phyloP scores from a whole-genome alignment of 2,329 filamentous ascomycete species.

The Cladosporium cucumerinum region DNA sequence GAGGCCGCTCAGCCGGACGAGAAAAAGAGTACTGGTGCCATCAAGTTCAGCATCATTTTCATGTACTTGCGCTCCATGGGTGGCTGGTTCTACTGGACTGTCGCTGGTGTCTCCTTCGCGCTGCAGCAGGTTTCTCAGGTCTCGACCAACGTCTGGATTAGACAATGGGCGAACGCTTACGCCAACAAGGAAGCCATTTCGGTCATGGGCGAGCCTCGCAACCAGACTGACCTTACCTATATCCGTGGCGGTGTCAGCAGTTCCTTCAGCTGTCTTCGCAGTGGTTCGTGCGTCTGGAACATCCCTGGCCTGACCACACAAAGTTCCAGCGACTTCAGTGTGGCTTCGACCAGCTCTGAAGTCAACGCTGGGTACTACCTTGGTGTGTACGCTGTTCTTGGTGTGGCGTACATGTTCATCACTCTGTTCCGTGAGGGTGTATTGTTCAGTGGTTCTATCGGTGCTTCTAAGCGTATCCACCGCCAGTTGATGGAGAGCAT shows the following conservation, averaged over 20 bases:
- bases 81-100: slow-evolving; percentile 91
- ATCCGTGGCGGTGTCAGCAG: slow-evolving; percentile 40
- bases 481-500: slow-evolving; percentile 72
- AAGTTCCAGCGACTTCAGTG: neutral
- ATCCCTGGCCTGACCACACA: slow-evolving; percentile 30
- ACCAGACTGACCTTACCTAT: slow-evolving; percentile 41
- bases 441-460: slow-evolving; percentile 87
- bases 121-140: slow-evolving; percentile 82
- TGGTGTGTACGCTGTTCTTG: slow-evolving; percentile 75
- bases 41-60: slow-evolving; percentile 81
- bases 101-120: slow-evolving; percentile 70
- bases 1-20: slow-evolving; percentile 60
- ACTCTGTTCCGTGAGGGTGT: slow-evolving; percentile 81
- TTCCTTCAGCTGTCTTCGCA: slow-evolving; percentile 47
- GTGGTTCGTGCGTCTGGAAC: slow-evolving; percentile 50
- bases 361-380: slow-evolving; percentile 86
- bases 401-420: slow-evolving; percentile 71
- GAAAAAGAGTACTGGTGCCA: slow-evolving; percentile 76
- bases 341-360: slow-evolving; percentile 35
- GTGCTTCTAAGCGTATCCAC: slow-evolving; percentile 82
- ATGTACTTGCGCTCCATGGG: slow-evolving; percentile 91
- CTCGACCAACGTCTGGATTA: slow-evolving; percentile 90
- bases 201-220: slow-evolving; percentile 33
- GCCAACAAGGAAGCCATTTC: slow-evolving; percentile 43
- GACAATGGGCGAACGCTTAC: slow-evolving; percentile 92